These are phyloP conservation scores for Ascochyta viciae-villosae DNA, from an alignment of 2,329 filamentous ascomycete genomes.

Conservation along the genomic window DNA sequence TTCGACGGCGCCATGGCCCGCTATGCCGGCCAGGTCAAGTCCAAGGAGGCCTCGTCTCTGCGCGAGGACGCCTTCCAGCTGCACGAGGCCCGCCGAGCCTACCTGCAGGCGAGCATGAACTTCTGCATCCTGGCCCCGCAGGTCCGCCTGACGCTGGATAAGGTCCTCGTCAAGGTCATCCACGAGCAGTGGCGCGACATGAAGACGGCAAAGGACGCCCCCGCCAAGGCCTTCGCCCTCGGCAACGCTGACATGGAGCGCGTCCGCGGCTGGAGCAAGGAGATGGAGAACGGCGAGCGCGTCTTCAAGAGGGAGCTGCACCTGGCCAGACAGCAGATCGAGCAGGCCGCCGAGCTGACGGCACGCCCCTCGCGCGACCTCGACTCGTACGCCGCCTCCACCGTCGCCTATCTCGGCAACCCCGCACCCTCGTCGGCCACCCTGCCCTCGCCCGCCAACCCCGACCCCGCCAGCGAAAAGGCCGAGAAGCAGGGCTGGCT, in stretches of 20 bases:
- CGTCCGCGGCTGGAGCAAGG: conserved; percentile 88
- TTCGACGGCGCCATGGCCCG: conserved; percentile 84
- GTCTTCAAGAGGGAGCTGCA: conserved; percentile 84
- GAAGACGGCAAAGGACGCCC: conserved; percentile 72
- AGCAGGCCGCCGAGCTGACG: conserved; percentile 73
- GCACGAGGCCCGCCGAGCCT: conserved; percentile 88
- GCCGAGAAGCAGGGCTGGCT: conserved; percentile 95
- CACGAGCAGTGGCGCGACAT: conserved; percentile 90
- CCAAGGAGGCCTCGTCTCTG: conserved; percentile 89
- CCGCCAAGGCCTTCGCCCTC: conserved; percentile 66
- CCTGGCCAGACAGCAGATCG: conserved; percentile 79
- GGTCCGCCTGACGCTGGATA: conserved; percentile 82
- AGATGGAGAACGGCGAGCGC: conserved; percentile 90
- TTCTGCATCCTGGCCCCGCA: conserved; percentile 90
- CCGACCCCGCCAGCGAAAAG: conserved; percentile 53
- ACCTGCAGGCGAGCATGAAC: conserved; percentile 91
- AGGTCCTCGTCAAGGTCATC: conserved; percentile 82
- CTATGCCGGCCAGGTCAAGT: conserved; percentile 85
- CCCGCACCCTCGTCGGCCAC: conserved; percentile 63
- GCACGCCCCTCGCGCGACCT: conserved; percentile 87
- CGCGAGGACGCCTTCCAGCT: conserved; percentile 95
- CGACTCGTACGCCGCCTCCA: conserved; percentile 89
- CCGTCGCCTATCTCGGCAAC: conserved; percentile 83
- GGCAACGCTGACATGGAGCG: conserved; percentile 86
- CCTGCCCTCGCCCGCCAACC: conserved; percentile 60